Evolutionary conservation across 2,329 filamentous ascomycete species (phyloP).

Genomic region (Phyllosticta paracitricarpa): DNA sequence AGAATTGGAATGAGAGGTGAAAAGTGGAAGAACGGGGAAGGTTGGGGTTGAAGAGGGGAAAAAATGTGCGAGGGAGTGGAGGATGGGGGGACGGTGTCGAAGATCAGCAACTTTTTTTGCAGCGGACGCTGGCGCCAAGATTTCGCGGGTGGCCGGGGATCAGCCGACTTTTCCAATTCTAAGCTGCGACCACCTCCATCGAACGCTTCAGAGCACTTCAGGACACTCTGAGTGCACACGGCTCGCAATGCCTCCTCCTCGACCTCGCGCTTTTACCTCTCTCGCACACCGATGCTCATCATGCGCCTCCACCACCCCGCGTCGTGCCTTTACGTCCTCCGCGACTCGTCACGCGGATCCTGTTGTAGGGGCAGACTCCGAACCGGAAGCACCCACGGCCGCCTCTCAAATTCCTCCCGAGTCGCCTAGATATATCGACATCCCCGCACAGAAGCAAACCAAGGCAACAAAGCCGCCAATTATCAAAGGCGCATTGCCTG

Average conservation of each 20-base stretch:
- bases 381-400: not conserved
- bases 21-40: not conserved
- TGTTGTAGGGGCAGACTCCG: not conserved
- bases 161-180: not conserved
- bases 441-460: conserved; percentile 68
- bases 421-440: conserved; percentile 76
- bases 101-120: conserved; percentile 9
- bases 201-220: not conserved
- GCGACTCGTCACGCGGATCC: not conserved
- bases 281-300: conserved; percentile 1
- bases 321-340: conserved; percentile 29
- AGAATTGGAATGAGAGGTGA: not conserved
- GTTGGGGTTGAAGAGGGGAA: not conserved
- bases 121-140: conserved; percentile 3
- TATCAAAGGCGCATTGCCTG: conserved; percentile 70
- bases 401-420: conserved; percentile 58
- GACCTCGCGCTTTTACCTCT: not conserved
- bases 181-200: not conserved
- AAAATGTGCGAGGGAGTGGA: not conserved
- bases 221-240: not conserved
- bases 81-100: not conserved
- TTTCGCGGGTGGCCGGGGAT: not conserved
- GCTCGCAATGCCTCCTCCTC: conserved; percentile 6
- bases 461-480: conserved; percentile 38
- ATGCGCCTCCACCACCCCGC: not conserved